A percentile compares a stretch with the other conserved stretches of the same genome.
Conservation (phyloP, 331 rosid species). For the Quercus tomentella region DNA sequence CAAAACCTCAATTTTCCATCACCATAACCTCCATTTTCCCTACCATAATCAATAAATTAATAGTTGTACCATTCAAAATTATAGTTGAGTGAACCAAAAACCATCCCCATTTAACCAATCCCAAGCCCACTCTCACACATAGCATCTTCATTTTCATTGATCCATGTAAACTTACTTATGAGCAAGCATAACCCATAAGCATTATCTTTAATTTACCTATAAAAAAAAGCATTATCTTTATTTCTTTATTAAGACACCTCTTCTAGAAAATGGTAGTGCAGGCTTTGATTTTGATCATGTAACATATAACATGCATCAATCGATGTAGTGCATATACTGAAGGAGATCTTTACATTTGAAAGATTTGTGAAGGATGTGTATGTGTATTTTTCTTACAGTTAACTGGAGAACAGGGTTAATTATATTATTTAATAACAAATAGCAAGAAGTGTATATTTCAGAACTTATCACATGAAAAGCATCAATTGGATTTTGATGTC, state of each 20-base stretch:
- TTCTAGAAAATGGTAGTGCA: neutral
- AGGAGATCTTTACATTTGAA: neutral
- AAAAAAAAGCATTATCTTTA: too few relatives aligned
- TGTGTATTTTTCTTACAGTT: neutral
- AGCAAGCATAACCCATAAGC: neutral
- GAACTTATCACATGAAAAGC: neutral
- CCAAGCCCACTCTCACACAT: neutral
- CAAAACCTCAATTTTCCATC: too few relatives aligned
- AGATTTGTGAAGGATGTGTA: neutral
- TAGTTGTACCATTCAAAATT: neutral
- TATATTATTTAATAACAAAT: neutral
- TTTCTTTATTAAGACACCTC: too few relatives aligned
- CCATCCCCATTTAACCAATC: constrained; percentile 1
- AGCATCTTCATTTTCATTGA: neutral
- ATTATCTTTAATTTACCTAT: too few relatives aligned
- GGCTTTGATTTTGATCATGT: neutral
- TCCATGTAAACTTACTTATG: neutral
- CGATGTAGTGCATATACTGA: neutral
- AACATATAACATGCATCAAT: neutral
- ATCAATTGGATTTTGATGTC: too few relatives aligned
- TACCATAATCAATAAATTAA: neutral
- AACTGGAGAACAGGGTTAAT: neutral
- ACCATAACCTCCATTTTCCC: neutral
- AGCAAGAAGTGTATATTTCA: neutral
- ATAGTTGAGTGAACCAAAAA: neutral